Base-by-base conservation (phyloP, 106 monocot species). In the Vanilla planifolia region DNA sequence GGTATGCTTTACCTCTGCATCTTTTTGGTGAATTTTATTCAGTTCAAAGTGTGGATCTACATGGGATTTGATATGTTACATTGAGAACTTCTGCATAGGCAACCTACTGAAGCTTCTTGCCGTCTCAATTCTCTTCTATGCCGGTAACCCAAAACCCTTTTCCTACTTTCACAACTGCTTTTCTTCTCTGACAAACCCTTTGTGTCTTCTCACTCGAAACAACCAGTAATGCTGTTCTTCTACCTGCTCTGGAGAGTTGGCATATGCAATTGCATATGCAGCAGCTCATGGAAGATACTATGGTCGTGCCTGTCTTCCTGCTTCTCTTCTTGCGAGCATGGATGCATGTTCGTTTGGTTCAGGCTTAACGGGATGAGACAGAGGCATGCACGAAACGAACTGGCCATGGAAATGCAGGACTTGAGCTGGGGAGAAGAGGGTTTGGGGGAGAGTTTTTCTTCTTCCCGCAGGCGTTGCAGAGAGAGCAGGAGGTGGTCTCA, bases 1-100 rank as follows among this genome's bases (percentile, higher is more conserved):
- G n/a, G n/a, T n/a, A n/a, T n/a, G n/a, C n/a, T n/a, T n/a, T n/a
- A n/a, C n/a, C n/a, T n/a, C n/a, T n/a, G n/a, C n/a, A n/a, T n/a
- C n/a, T n/a, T n/a, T n/a, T n/a, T n/a, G n/a, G n/a, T n/a, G n/a
- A n/a, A n/a, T n/a, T n/a, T n/a, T n/a, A n/a, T 43, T 47, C 80
- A 93, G 92, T 46, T 79, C 81, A 32, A 52, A 67, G 0, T 93
- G 88, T 56, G 88, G 76, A 34, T 76, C 84, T 44, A 88, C 88
- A 77, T 93, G 92, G 92, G 92, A 93, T 64, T 57, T 88, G 15
- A 71, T 88, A 3, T 93, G 92, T 51, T 93, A 93, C 67, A 77
- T 93, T 33, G 92, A 93, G 81, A 84, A 93, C 60, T 93, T 93
- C 68, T 93, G 92, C 46, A 33, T 93, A 32, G 62, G 73, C 29